Conservation (phyloP, 2,329 filamentous ascomycete genomes). For the Simplicillium sp. region DNA sequence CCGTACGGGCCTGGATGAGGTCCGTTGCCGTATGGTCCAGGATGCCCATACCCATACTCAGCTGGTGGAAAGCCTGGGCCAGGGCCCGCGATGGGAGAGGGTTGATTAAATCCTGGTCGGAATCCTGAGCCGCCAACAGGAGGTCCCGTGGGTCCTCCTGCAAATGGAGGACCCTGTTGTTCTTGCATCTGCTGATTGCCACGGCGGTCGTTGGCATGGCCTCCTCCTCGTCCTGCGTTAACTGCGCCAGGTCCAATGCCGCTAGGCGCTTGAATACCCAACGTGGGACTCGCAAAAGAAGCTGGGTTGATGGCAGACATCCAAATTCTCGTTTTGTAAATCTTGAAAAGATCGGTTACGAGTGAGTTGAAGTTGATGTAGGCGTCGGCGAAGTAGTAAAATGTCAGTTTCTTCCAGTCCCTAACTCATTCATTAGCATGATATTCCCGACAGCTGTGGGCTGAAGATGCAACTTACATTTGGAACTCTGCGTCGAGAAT, state of each 20-base stretch:
- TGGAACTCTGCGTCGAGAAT: conserved; percentile 98
- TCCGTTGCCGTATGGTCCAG: conserved; percentile 12
- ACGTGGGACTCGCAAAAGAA: conserved; percentile 74
- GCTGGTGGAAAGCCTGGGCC: conserved; percentile 23
- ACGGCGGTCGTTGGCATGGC: conserved; percentile 38
- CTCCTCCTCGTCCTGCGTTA: conserved; percentile 38
- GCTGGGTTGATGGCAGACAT: conserved; percentile 99
- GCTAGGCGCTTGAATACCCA: conserved; percentile 61
- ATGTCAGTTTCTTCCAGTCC: conserved; percentile 98
- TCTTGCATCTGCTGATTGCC: conserved; percentile 27
- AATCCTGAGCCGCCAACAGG: conserved; percentile 23
- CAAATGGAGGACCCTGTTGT: conserved; percentile 22
- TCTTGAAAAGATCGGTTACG: conserved; percentile 95
- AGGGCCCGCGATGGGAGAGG: conserved; percentile 27
- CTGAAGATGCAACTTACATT: conserved; percentile 60
- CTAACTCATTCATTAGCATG: conserved; percentile 33
- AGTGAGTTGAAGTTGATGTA: conserved; percentile 99
- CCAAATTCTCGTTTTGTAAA: conserved; percentile 99
- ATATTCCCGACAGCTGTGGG: neutral
- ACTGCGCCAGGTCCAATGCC: conserved; percentile 58
- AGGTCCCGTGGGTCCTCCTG: conserved; percentile 1
- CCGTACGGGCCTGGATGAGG: conserved; percentile 14
- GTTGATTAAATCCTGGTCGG: conserved; percentile 30
- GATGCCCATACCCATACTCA: conserved; percentile 26
- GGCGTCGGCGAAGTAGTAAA: conserved; percentile 96